Percentiles rank a stretch among this genome's conserved stretches.
These are phyloP conservation scores for Trichoderma asperellum DNA, from an alignment of 2,329 filamentous ascomycete genomes.

Conservation along the genomic window DNA sequence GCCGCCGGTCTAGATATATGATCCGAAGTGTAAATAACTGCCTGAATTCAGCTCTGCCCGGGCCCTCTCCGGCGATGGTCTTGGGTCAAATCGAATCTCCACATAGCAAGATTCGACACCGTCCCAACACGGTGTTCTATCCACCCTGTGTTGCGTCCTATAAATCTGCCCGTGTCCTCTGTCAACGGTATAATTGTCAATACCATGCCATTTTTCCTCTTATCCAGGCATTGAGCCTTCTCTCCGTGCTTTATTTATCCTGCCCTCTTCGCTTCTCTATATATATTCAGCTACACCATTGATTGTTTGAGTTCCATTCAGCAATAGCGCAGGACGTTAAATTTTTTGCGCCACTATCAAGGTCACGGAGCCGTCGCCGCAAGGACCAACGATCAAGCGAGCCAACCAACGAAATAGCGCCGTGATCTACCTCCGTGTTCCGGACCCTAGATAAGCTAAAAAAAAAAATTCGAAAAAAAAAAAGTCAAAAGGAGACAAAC, in stretches of 20 bases:
- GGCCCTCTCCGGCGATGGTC: slow-evolving; percentile 3
- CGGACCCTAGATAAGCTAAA: neutral
- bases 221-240: neutral
- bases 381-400: slow-evolving; percentile 15
- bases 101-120: slow-evolving; percentile 12
- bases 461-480: neutral
- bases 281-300: neutral
- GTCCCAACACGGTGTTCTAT: neutral
- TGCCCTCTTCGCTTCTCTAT: neutral
- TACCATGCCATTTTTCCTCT: neutral
- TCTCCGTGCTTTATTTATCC: neutral
- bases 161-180: slow-evolving; percentile 7
- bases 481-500: neutral
- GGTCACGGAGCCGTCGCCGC: slow-evolving; percentile 4
- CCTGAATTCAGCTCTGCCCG: neutral
- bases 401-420: slow-evolving; percentile 8
- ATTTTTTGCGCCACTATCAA: neutral
- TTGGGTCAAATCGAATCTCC: neutral
- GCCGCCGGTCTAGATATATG: neutral
- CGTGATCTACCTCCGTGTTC: neutral
- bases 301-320: neutral
- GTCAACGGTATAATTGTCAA: neutral
- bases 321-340: neutral
- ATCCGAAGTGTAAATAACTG: neutral
- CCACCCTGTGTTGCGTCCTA: neutral